Conservation (phyloP, 2,329 filamentous ascomycete genomes). For the Gliomastix tumulicola region DNA sequence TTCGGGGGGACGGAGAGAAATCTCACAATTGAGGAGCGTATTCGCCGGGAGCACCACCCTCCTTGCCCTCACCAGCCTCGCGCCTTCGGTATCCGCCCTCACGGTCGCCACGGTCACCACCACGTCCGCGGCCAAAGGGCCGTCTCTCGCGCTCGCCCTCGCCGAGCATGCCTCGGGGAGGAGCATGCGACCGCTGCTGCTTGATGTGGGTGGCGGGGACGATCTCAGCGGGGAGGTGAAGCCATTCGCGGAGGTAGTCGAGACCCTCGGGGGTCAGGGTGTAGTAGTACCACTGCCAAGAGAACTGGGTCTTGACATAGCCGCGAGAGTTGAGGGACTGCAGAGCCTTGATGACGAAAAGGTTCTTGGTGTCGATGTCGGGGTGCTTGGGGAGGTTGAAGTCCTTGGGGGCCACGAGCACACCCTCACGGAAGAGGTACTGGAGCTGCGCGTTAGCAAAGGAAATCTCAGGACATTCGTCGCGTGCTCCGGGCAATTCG, state of each 20-base stretch:
- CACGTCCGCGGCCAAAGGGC: slow-evolving; percentile 75
- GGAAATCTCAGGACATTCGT: too few species aligned
- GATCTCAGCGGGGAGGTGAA: slow-evolving; percentile 98
- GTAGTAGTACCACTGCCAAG: slow-evolving; percentile 99
- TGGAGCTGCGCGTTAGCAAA: slow-evolving; percentile 25
- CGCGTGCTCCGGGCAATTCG: neutral
- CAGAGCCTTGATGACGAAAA: slow-evolving; percentile 97
- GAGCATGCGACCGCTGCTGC: slow-evolving; percentile 97
- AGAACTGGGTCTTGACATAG: slow-evolving; percentile 99
- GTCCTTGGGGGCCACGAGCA: slow-evolving; percentile 98
- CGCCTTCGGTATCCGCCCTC: slow-evolving; percentile 90
- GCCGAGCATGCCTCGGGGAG: slow-evolving; percentile 97
- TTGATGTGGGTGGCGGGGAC: slow-evolving; percentile 99
- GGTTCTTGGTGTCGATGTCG: slow-evolving; percentile 99
- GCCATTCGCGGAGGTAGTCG: slow-evolving; percentile 99
- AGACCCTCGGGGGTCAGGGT: slow-evolving; percentile 99
- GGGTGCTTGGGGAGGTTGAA: slow-evolving; percentile 96
- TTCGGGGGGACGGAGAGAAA: slow-evolving; percentile 6
- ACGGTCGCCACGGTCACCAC: slow-evolving; percentile 69
- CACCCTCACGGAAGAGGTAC: slow-evolving; percentile 93
- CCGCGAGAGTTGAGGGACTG: slow-evolving; percentile 98
- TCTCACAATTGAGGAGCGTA: slow-evolving; percentile 86
- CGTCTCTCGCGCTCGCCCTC: slow-evolving; percentile 76
- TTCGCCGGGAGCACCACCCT: slow-evolving; percentile 85
- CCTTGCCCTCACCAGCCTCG: slow-evolving; percentile 80